phyloP scores from a whole-genome alignment of 2,329 filamentous ascomycete genomes.

The Camillea tinctor region DNA sequence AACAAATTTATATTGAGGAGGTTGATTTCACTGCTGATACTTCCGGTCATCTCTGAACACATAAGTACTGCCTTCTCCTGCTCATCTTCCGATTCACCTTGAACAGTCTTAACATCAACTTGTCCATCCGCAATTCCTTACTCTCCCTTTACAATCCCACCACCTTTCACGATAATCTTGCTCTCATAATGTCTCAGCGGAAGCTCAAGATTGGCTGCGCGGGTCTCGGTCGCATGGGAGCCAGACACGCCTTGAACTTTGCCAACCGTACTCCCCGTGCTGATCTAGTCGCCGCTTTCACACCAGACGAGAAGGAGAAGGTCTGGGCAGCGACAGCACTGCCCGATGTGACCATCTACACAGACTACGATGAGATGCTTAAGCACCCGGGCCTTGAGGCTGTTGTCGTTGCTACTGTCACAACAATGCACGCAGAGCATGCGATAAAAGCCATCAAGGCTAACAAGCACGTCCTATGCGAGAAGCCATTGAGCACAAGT shows the following conservation, averaged over 20 bases:
- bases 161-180: not conserved
- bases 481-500: slow-evolving; percentile 59
- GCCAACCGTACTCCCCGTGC: not conserved
- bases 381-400: slow-evolving; percentile 39
- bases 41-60: not conserved
- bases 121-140: not conserved
- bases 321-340: slow-evolving; percentile 38
- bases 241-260: not conserved
- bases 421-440: slow-evolving; percentile 57
- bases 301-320: slow-evolving; percentile 43
- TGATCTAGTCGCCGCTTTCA: slow-evolving; percentile 48
- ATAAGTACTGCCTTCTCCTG: not conserved
- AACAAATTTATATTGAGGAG: not conserved
- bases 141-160: not conserved
- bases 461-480: slow-evolving; percentile 56
- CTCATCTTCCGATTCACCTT: not conserved
- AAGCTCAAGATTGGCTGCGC: not conserved
- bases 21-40: not conserved
- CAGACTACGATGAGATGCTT: slow-evolving; percentile 47
- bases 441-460: slow-evolving; percentile 55
- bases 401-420: slow-evolving; percentile 40
- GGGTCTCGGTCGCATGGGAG: not conserved
- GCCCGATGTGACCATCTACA: slow-evolving; percentile 44
- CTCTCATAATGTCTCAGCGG: not conserved
- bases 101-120: not conserved